phyloP scores from a whole-genome alignment of 495 filamentous ascomycete species.

The Parachaetomium inaequale region DNA sequence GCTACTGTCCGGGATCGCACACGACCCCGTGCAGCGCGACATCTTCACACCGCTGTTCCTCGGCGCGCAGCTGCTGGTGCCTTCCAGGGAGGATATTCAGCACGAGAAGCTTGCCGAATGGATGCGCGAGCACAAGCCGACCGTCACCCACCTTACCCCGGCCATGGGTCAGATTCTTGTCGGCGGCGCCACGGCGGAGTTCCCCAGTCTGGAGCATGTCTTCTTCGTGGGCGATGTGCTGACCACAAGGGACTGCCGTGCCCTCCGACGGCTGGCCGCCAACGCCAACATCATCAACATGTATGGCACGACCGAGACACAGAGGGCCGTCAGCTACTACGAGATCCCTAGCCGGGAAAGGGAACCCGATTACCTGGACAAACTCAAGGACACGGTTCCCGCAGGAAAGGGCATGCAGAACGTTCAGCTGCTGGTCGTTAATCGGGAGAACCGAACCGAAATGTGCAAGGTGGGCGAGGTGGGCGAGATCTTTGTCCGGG shows the following conservation, averaged over 20 bases:
- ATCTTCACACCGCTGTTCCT: conserved; percentile 93
- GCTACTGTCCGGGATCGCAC: conserved; percentile 78
- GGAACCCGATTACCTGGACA: conserved; percentile 65
- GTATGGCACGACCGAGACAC: conserved; percentile 91
- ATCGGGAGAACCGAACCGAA: conserved; percentile 66
- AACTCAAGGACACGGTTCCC: conserved; percentile 75
- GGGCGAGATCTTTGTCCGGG: conserved; percentile 86
- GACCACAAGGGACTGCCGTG: conserved; percentile 80
- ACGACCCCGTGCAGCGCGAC: conserved; percentile 89
- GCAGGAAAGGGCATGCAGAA: conserved; percentile 88
- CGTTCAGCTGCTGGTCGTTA: conserved; percentile 88
- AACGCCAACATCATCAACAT: conserved; percentile 84
- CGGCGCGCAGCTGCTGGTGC: conserved; percentile 76
- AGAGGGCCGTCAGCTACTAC: conserved; percentile 82
- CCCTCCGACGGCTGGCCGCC: conserved; percentile 69
- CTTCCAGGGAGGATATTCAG: conserved; percentile 78
- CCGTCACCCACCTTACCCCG: conserved; percentile 87
- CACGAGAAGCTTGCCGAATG: conserved; percentile 88
- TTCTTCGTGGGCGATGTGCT: conserved; percentile 95
- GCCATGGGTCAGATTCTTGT: conserved; percentile 96
- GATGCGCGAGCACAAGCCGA: conserved; percentile 76
- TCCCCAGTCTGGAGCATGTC: conserved; percentile 71
- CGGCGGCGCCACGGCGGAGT: conserved; percentile 73
- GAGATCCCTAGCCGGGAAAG: conserved; percentile 69
- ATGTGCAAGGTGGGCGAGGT: conserved; percentile 78